Conservation (phyloP, 371 early-diverging fungal genomes). For the Lichtheimia corymbifera region DNA sequence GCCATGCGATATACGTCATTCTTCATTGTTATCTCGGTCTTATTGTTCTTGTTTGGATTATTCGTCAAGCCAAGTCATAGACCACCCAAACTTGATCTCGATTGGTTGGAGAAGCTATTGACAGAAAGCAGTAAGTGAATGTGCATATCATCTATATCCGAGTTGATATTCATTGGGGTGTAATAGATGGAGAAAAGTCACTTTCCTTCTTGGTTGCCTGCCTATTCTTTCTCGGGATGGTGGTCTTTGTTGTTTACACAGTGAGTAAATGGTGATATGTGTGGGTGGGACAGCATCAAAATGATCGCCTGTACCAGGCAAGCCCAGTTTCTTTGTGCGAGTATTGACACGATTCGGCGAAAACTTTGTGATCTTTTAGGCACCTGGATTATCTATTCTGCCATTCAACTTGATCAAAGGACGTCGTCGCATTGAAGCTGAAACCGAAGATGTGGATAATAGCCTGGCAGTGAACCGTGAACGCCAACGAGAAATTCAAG, state of each 20-base stretch:
- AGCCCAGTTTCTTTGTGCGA: not conserved
- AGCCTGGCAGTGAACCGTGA: constrained; percentile 36
- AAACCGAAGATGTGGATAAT: constrained; percentile 38
- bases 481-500: constrained; percentile 38
- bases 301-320: too few species aligned
- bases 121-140: constrained; percentile 45
- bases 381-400: constrained; percentile 54
- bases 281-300: too few species aligned
- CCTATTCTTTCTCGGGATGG: constrained; percentile 48
- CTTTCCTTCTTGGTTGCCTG: constrained; percentile 52
- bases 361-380: constrained; percentile 19
- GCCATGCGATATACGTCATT: constrained; percentile 61
- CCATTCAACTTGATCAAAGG: constrained; percentile 53
- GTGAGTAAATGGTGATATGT: constrained; percentile 21
- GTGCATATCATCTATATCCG: not conserved
- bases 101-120: constrained; percentile 55
- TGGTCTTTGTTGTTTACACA: constrained; percentile 53
- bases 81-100: constrained; percentile 47
- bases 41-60: constrained; percentile 48
- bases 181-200: constrained; percentile 51
- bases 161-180: not conserved
- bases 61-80: constrained; percentile 42
- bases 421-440: constrained; percentile 33
- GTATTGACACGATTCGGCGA: too few species aligned
- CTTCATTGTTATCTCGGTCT: constrained; percentile 47